phyloP scores from a whole-genome alignment of 148 eudicot genomes.

The Spergularia marina region DNA sequence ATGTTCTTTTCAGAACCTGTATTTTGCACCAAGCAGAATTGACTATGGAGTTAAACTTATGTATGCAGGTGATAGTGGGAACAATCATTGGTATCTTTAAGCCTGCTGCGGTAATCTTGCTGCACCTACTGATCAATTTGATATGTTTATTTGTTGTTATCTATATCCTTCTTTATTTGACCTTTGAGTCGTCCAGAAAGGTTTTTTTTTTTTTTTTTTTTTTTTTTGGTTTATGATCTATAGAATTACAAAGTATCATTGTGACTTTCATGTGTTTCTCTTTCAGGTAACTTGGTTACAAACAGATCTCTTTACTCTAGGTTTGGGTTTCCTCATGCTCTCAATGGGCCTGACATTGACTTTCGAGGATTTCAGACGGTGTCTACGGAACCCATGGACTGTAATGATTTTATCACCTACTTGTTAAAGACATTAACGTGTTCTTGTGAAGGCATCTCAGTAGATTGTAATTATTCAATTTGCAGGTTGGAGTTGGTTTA shows the following conservation, averaged over 20 bases:
- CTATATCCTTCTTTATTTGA: neutral
- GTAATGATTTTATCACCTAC: constrained; percentile 43
- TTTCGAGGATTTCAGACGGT: constrained; percentile 92
- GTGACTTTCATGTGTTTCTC: constrained; percentile 17
- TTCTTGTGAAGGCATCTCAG: neutral
- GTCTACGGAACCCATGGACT: constrained; percentile 96
- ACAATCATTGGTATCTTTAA: constrained; percentile 87
- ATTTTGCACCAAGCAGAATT: neutral
- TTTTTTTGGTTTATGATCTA: too few species aligned
- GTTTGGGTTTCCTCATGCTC: constrained; percentile 99
- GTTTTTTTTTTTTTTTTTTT: neutral
- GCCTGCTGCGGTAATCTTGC: constrained; percentile 66
- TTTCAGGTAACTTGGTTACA: constrained; percentile 93
- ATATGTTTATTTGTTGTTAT: neutral
- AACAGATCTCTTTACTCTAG: constrained; percentile 90
- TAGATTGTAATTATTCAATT: neutral
- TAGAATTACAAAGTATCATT: neutral
- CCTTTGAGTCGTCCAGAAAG: neutral
- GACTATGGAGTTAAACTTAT: constrained; percentile 2
- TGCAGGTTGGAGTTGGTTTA: constrained; percentile 95
- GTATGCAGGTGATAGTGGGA: constrained; percentile 75
- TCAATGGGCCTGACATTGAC: constrained; percentile 98
- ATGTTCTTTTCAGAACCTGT: constrained; percentile 6
- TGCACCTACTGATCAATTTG: neutral
- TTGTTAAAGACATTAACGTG: neutral